Conservation (phyloP, 2,329 filamentous ascomycete genomes). For the Alternaria gaisen region DNA sequence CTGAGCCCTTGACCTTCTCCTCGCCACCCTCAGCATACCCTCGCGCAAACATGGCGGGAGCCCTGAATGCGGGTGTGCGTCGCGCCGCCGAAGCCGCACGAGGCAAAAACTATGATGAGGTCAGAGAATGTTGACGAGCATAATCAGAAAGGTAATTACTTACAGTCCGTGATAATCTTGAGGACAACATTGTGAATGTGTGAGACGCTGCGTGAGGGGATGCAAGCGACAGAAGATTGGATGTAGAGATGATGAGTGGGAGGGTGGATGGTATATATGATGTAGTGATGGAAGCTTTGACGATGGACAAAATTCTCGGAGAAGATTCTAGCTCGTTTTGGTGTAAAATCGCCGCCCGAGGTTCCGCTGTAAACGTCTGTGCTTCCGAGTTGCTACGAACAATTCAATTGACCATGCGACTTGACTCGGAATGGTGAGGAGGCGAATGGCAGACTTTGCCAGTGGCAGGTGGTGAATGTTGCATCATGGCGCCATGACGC, state of each 20-base stretch:
- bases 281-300: constrained; percentile 42
- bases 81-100: constrained; percentile 75
- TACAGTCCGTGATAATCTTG: constrained; percentile 54
- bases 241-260: constrained; percentile 28
- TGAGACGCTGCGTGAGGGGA: constrained; percentile 41
- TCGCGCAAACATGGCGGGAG: constrained; percentile 72
- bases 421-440: neutral
- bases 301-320: constrained; percentile 36
- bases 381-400: constrained; percentile 16
- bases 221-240: constrained; percentile 40
- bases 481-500: constrained; percentile 1
- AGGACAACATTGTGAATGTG: constrained; percentile 51
- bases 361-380: constrained; percentile 29
- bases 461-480: neutral
- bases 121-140: constrained; percentile 30
- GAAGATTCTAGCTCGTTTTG: constrained; percentile 39
- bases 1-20: constrained; percentile 90
- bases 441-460: constrained; percentile 4
- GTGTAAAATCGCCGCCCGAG: constrained; percentile 26
- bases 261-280: constrained; percentile 37
- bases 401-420: constrained; percentile 1
- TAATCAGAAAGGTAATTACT: constrained; percentile 25
- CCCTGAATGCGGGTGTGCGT: constrained; percentile 71
- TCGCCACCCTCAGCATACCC: constrained; percentile 76
- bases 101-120: constrained; percentile 65